Conservation (phyloP, 1,139 yeast genomes). For the Magnusiomyces magnusii region DNA sequence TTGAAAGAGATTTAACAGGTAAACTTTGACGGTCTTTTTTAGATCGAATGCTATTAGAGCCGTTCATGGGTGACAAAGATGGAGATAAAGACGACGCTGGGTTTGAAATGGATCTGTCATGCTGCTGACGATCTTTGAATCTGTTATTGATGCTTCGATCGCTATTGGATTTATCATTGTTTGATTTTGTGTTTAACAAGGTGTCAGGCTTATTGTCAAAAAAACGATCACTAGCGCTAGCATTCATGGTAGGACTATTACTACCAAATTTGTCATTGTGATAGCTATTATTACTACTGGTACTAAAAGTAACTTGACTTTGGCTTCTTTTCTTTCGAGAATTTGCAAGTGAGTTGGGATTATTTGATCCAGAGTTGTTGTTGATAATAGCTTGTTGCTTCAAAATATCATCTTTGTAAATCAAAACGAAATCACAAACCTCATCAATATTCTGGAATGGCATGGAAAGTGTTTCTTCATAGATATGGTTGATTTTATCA, state of each 20-base stretch:
- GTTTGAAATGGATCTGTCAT: neutral
- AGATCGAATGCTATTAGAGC: neutral
- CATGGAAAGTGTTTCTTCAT: neutral
- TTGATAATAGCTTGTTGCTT: neutral
- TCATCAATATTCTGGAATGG: slow-evolving; percentile 15
- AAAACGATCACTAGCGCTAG: neutral
- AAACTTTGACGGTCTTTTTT: neutral
- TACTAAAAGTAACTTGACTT: neutral
- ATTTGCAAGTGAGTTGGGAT: neutral
- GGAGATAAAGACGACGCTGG: neutral
- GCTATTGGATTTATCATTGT: neutral
- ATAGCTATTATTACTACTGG: neutral
- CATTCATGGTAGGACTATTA: neutral
- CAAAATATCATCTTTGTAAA: slow-evolving; percentile 14
- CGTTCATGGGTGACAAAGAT: neutral
- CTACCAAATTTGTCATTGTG: neutral
- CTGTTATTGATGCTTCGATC: neutral
- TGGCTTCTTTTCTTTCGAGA: neutral
- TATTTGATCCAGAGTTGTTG: neutral
- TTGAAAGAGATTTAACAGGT: neutral
- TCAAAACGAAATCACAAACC: slow-evolving; percentile 14
- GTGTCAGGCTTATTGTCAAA: neutral
- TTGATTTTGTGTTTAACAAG: neutral
- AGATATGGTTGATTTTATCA: slow-evolving; percentile 5
- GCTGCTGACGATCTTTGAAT: neutral